Conservation (phyloP, 1,284 basidiomycete genomes). For the Heterobasidion annosum region DNA sequence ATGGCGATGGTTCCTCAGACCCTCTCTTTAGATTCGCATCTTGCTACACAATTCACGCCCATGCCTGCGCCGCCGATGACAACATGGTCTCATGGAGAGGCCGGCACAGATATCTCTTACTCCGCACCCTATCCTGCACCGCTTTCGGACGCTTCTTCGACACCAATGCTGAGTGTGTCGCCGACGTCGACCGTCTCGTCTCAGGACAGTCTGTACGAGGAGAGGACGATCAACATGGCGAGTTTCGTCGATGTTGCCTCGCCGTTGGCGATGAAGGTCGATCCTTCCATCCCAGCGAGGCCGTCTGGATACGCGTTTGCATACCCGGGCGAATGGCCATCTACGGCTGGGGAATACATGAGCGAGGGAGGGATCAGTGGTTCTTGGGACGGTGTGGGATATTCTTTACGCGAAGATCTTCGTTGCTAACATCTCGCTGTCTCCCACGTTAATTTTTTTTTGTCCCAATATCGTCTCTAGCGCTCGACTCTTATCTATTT, state of each 20-base stretch:
- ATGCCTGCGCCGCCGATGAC: constrained; percentile 1
- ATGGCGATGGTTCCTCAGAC: not conserved
- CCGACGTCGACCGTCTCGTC: constrained; percentile 13
- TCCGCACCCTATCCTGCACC: not conserved
- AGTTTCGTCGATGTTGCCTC: constrained; percentile 17
- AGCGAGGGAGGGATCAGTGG: constrained; percentile 11
- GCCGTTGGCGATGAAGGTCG: constrained; percentile 7
- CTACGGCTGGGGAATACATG: constrained; percentile 6
- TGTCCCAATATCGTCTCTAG: constrained; percentile 6
- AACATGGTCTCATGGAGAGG: not conserved
- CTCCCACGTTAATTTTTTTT: not conserved
- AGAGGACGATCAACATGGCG: constrained; percentile 21
- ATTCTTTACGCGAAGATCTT: not conserved
- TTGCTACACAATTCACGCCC: constrained; percentile 1
- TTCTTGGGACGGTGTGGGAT: constrained; percentile 9
- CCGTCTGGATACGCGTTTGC: constrained; percentile 7
- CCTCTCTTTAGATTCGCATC: not conserved
- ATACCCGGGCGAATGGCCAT: constrained; percentile 10
- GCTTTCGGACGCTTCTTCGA: constrained; percentile 7
- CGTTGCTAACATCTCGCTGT: not conserved
- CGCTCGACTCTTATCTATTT: constrained; percentile 5
- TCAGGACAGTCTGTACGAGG: constrained; percentile 21
- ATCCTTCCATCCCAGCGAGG: constrained; percentile 1
- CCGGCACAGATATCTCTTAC: not conserved
- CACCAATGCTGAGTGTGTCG: constrained; percentile 9